Percentiles rank a stretch among this genome's conserved stretches.
Conservation (phyloP, 2,329 filamentous ascomycete genomes). For the Hymenoscyphus albidus region DNA sequence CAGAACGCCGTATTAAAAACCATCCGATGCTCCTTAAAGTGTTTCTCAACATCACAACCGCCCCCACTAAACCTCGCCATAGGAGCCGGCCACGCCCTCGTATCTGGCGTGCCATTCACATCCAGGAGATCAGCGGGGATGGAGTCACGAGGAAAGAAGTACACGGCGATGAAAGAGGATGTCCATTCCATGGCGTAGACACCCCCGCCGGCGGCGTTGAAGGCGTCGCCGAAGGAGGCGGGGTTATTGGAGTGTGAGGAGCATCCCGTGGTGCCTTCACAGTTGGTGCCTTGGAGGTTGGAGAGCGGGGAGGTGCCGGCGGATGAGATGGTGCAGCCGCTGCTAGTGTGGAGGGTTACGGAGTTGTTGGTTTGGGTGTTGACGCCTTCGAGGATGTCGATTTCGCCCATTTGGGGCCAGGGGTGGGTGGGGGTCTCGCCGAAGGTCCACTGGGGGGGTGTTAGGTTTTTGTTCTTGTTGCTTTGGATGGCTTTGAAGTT, state of each 20-base stretch:
- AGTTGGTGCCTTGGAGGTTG: slow-evolving; percentile 49
- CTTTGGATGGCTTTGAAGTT: not conserved
- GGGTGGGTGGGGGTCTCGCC: slow-evolving; percentile 43
- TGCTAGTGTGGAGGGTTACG: slow-evolving; percentile 64
- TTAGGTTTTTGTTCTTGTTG: not conserved
- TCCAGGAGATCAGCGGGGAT: slow-evolving; percentile 60
- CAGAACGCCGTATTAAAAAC: slow-evolving; percentile 84
- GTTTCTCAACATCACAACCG: slow-evolving; percentile 64
- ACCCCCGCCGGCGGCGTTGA: slow-evolving; percentile 67
- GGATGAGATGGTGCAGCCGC: slow-evolving; percentile 42
- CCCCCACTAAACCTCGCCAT: slow-evolving; percentile 64
- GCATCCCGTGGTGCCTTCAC: slow-evolving; percentile 56
- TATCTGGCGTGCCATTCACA: slow-evolving; percentile 54
- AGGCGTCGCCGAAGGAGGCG: slow-evolving; percentile 60
- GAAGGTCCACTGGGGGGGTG: slow-evolving; percentile 36
- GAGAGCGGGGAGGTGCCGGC: slow-evolving; percentile 46
- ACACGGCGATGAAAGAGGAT: slow-evolving; percentile 65
- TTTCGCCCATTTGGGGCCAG: slow-evolving; percentile 70
- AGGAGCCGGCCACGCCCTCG: slow-evolving; percentile 65
- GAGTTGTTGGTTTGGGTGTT: slow-evolving; percentile 57
- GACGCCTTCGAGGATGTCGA: slow-evolving; percentile 78
- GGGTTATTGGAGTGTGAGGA: slow-evolving; percentile 48
- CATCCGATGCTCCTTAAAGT: slow-evolving; percentile 71
- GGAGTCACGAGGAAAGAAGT: slow-evolving; percentile 68
- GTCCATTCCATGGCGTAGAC: slow-evolving; percentile 79